Evolutionary conservation across 371 early-diverging fungal genomes (phyloP), one percentile per base, ranked within the genome.

Genomic region (Rhizopus sp.): DNA sequence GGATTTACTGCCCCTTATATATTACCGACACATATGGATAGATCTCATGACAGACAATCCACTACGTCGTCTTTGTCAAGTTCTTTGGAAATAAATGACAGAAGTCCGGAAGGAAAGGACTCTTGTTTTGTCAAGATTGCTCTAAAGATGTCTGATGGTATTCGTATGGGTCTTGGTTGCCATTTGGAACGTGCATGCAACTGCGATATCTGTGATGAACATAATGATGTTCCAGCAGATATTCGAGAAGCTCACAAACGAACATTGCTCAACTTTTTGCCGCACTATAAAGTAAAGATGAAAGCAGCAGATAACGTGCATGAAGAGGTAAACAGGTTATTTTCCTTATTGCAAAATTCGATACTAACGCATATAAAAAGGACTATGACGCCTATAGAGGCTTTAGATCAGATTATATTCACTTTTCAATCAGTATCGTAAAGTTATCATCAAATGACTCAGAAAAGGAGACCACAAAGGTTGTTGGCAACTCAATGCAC

Each of bases 351-450:
- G 34, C 13, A 32, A 42, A 47, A 23, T 30, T 7, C 5, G 44
- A 47, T 38, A 29, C 35, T 60, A 30, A 47, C 35, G 34, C 41
- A 52, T 45, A 10, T 53, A 17, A 15, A 33, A 49, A 70, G 69
- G 71, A 57, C 60, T 62, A 78, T 41, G 88, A 87, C 66, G 78
- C 86, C 3, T 86, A 73, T 64, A 60, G 52, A 15, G 88, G 88
- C 8, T 90, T 87, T 62, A 74, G 88, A 53, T 81, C 86, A 0
- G 66, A 73, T 41, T 69, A 52, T 54, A 82, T 88, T 37, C 80
- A 87, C 55, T 61, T 88, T 1, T 72, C 75, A 8, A 54, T 87
- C 15, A 77, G 82, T 53, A 64, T 77, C 3, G 50, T 72, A 16
- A 68, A 61, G 44, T 45, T 46, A 12, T 47, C 32, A 33, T 23